Percentiles rank a stretch among this genome's conserved stretches.
phyloP scores from a whole-genome alignment of 208 protist genomes.

The Wallacemonas sp. region DNA sequence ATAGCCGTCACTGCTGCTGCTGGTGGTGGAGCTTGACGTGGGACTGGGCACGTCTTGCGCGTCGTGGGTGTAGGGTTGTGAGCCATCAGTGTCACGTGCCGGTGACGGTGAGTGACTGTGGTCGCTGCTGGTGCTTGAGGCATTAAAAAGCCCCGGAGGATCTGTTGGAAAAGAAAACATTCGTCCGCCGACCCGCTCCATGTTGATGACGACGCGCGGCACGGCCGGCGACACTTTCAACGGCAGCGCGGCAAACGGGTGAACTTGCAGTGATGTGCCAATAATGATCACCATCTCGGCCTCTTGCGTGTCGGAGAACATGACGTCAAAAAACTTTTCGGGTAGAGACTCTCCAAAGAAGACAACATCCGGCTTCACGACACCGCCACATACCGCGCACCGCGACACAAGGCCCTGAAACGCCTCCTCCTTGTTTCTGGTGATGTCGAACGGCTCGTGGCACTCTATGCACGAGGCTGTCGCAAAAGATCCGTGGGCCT shows the following conservation, averaged over 20 bases:
- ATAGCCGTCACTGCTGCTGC: slow-evolving; percentile 61
- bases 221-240: slow-evolving; percentile 43
- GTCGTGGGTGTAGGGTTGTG: too few species aligned
- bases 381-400: slow-evolving; percentile 59
- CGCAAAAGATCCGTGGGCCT: slow-evolving; percentile 96
- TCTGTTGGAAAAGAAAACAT: slow-evolving; percentile 80
- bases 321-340: slow-evolving; percentile 67
- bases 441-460: slow-evolving; percentile 47
- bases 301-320: slow-evolving; percentile 63
- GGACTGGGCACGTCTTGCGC: too few species aligned
- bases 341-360: slow-evolving; percentile 97
- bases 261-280: slow-evolving; percentile 95
- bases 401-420: slow-evolving; percentile 47
- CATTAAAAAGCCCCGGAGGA: neutral
- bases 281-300: slow-evolving; percentile 94
- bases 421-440: slow-evolving; percentile 31
- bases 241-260: slow-evolving; percentile 91
- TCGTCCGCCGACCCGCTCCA: slow-evolving; percentile 63
- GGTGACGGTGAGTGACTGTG: neutral
- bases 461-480: slow-evolving; percentile 88
- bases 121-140: neutral
- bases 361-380: slow-evolving; percentile 96
- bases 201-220: slow-evolving; percentile 93
- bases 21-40: slow-evolving; percentile 11
- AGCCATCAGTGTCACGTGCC: neutral